Base-by-base conservation (phyloP, 805 yeast species). In the Starmerella bombicola region DNA sequence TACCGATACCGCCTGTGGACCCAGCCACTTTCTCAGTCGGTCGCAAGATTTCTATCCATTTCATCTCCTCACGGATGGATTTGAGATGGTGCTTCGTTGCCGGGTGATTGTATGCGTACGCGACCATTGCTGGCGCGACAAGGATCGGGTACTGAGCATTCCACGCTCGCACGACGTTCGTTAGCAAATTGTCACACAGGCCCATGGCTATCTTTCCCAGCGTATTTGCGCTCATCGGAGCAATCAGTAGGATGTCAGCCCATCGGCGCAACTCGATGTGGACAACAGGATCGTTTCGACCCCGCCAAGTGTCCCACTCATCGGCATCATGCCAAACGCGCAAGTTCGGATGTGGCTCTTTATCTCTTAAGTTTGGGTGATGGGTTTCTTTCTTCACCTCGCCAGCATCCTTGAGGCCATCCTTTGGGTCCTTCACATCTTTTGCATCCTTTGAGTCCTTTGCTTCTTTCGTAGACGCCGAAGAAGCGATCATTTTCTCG, bases 1-100 rank as follows among this genome's bases (percentile, higher is more conserved):
- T 80, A n/a, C 97, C 97, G 45, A 91, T 85, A 53, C 88, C 97
- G 46, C 98, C 97, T 64, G 86, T 84, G 31, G 83, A 73, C 42
- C 93, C 84, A 55, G 80, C 76, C 5, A 88, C 94, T 60, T 88
- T 88, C 60, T 88, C 98, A 19, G 85, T 84, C 0, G 98, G 98
- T 58, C 78, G 80, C 56, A 91, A 69, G n/a, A 88, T 75, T 50
- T 84, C 93, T 47, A 88, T 78, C 88, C 93, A 88, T 26, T 88
- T 83, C 91, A 91, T 86, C 49, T 85, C 95, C 48, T 84, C 94
- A 35, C 73, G 71, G 41, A 88, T 73, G 26, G 79, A 65, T 45
- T 74, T 69, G 46, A 88, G 65, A 49, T 88, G 96, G 49, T 81
- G 74, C 57, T 79, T 82, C 1, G 97, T 88, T 33, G 85, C 74